These are phyloP conservation scores for Alternaria gaisen DNA, from an alignment of 2,329 filamentous ascomycete species.

Conservation along the genomic window DNA sequence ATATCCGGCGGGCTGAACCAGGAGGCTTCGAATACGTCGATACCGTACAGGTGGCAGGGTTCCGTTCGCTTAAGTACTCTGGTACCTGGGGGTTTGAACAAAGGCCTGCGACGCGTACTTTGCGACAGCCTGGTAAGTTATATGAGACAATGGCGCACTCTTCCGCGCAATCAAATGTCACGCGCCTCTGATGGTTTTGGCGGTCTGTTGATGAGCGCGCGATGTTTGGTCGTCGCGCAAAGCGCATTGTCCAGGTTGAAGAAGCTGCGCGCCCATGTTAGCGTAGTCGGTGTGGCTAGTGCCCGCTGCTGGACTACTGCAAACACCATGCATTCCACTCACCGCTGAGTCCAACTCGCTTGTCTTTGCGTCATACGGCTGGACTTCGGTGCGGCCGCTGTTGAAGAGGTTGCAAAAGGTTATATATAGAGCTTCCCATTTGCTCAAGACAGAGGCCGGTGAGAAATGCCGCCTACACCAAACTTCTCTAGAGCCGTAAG, in stretches of 20 bases:
- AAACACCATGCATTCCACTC: constrained; percentile 15
- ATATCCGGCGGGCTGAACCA: constrained; percentile 14
- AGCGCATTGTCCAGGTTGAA: constrained; percentile 6
- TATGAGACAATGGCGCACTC: background rate
- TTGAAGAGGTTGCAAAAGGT: background rate
- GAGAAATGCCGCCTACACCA: background rate
- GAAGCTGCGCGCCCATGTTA: constrained; percentile 12
- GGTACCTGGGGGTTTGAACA: background rate
- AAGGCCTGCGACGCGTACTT: background rate
- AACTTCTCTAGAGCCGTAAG: background rate
- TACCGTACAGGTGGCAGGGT: constrained; percentile 3
- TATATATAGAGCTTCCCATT: constrained; percentile 6
- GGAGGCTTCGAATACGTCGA: background rate
- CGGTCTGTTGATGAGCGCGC: constrained; percentile 7
- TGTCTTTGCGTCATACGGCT: background rate
- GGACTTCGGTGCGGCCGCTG: background rate
- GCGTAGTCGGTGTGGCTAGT: constrained; percentile 20
- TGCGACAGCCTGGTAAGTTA: background rate
- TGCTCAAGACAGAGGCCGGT: constrained; percentile 7
- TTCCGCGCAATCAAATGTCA: constrained; percentile 1
- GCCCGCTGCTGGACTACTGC: constrained; percentile 12
- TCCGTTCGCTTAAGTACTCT: constrained; percentile 5
- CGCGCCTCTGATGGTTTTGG: constrained; percentile 1
- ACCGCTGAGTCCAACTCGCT: constrained; percentile 16
- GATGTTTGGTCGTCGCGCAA: constrained; percentile 1